Percentiles rank a stretch among this genome's conserved stretches.
Evolutionary conservation across 2,329 filamentous ascomycete species (phyloP).

Genomic region (Blastomyces emzantsi): DNA sequence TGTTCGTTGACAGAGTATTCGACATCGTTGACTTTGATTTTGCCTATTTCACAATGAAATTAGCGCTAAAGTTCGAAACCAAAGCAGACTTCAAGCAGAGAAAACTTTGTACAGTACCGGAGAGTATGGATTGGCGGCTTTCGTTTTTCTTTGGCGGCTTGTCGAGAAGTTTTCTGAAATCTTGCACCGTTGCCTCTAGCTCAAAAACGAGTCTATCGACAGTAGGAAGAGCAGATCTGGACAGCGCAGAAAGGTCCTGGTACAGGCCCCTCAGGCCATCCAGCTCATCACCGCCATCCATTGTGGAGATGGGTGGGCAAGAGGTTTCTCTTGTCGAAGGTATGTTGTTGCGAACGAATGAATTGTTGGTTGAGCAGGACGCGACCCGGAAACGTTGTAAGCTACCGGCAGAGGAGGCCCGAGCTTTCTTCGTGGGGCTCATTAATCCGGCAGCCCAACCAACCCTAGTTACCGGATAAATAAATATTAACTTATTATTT

Average conservation of each 20-base stretch:
- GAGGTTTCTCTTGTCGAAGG: not conserved
- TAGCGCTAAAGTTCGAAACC: not conserved
- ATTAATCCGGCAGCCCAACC: too few relatives aligned
- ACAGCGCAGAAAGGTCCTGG: conserved; percentile 69
- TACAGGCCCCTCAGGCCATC: conserved; percentile 76
- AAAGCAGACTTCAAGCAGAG: conserved; percentile 1
- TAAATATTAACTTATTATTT: not conserved
- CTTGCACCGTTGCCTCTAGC: conserved; percentile 57
- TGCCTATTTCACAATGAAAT: conserved; percentile 46
- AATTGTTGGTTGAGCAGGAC: not conserved
- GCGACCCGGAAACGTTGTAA: conserved; percentile 2
- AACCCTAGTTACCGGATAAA: too few relatives aligned
- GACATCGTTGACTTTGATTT: conserved; percentile 60
- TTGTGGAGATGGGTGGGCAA: conserved; percentile 26
- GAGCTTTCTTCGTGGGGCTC: not conserved
- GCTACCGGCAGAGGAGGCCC: not conserved
- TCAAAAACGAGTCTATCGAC: conserved; percentile 58
- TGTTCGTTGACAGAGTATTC: conserved; percentile 76
- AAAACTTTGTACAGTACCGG: conserved; percentile 44
- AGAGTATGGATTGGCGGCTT: conserved; percentile 62
- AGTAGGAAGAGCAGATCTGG: conserved; percentile 60
- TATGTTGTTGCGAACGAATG: not conserved
- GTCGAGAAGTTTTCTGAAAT: conserved; percentile 63
- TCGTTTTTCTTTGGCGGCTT: conserved; percentile 64
- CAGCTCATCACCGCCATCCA: conserved; percentile 66